These are phyloP conservation scores for Penicillium rolfsii DNA, from an alignment of 2,329 filamentous ascomycete genomes.

Conservation along the genomic window DNA sequence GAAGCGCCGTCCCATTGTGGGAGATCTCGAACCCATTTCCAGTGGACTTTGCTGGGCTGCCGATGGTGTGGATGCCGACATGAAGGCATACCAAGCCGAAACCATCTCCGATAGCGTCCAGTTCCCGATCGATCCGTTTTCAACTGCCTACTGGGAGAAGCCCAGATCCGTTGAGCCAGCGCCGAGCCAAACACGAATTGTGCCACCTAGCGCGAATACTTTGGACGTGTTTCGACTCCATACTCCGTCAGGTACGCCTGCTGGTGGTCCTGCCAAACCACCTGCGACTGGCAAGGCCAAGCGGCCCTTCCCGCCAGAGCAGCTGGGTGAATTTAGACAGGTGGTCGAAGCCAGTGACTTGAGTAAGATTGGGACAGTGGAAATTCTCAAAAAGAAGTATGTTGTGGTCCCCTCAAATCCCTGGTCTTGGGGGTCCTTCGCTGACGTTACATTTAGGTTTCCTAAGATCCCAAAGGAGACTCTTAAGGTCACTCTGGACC, in stretches of 20 bases:
- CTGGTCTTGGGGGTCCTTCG: background rate
- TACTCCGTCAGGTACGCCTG: slow-evolving; percentile 14
- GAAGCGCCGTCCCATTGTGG: slow-evolving; percentile 62
- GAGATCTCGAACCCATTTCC: slow-evolving; percentile 73
- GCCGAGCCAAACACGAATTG: slow-evolving; percentile 21
- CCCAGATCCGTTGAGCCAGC: slow-evolving; percentile 32
- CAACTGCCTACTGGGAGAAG: slow-evolving; percentile 73
- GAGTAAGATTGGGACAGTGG: slow-evolving; percentile 73
- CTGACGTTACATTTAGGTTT: slow-evolving; percentile 54
- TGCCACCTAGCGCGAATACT: slow-evolving; percentile 9
- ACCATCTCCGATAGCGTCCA: slow-evolving; percentile 62
- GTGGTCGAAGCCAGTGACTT: slow-evolving; percentile 71
- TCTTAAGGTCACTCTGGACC: slow-evolving; percentile 71
- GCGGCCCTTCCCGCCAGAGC: slow-evolving; percentile 59
- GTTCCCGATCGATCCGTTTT: slow-evolving; percentile 81
- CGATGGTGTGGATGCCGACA: slow-evolving; percentile 52
- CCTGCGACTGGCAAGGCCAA: slow-evolving; percentile 34
- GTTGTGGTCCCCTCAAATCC: slow-evolving; percentile 16
- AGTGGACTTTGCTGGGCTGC: slow-evolving; percentile 84
- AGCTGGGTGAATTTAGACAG: slow-evolving; percentile 68
- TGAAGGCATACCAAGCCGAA: slow-evolving; percentile 70
- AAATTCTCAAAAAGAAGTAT: slow-evolving; percentile 71
- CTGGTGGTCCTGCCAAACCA: slow-evolving; percentile 20
- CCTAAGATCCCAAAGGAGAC: slow-evolving; percentile 70
- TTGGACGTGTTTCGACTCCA: slow-evolving; percentile 30